A percentile compares a stretch with the other conserved stretches of the same genome.
phyloP scores from a whole-genome alignment of 2,329 filamentous ascomycete genomes.

The Trichocomaceae sp. region DNA sequence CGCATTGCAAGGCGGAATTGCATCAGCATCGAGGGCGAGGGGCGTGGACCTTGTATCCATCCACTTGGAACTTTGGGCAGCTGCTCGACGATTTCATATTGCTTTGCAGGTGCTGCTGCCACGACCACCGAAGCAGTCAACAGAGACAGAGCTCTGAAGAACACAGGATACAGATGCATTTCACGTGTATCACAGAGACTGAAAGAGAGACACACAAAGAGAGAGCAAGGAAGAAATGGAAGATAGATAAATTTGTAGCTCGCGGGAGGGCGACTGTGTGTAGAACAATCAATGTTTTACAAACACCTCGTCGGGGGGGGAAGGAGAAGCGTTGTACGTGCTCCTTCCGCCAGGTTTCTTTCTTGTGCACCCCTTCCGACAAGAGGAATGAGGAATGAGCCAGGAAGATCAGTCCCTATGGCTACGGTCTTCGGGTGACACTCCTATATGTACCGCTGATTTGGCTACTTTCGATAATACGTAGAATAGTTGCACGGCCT shows the following conservation, averaged over 20 bases:
- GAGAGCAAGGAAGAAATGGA: neutral
- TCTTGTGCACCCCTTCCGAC: neutral
- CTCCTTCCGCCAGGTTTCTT: neutral
- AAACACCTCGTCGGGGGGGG: neutral
- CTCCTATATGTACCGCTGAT: neutral
- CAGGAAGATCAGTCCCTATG: neutral
- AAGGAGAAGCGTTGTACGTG: neutral
- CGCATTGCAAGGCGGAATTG: constrained; percentile 46
- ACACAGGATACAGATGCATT: constrained; percentile 6
- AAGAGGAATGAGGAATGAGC: constrained; percentile 7
- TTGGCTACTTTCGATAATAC: neutral
- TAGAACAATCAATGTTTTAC: neutral
- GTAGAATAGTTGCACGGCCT: neutral
- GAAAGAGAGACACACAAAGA: too few species aligned
- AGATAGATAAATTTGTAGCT: neutral
- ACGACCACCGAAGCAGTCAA: neutral
- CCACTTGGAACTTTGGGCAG: constrained; percentile 25
- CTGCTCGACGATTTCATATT: constrained; percentile 22
- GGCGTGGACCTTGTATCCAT: constrained; percentile 26
- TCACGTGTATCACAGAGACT: neutral
- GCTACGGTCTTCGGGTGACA: neutral
- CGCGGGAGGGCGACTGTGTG: neutral
- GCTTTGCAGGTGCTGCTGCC: neutral
- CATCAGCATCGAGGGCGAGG: constrained; percentile 35
- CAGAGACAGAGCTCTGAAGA: constrained; percentile 5